A percentile compares a stretch with the other conserved stretches of the same genome.
These are phyloP conservation scores for Exophiala alcalophila DNA, from an alignment of 2,329 filamentous ascomycete genomes.

Conservation along the genomic window DNA sequence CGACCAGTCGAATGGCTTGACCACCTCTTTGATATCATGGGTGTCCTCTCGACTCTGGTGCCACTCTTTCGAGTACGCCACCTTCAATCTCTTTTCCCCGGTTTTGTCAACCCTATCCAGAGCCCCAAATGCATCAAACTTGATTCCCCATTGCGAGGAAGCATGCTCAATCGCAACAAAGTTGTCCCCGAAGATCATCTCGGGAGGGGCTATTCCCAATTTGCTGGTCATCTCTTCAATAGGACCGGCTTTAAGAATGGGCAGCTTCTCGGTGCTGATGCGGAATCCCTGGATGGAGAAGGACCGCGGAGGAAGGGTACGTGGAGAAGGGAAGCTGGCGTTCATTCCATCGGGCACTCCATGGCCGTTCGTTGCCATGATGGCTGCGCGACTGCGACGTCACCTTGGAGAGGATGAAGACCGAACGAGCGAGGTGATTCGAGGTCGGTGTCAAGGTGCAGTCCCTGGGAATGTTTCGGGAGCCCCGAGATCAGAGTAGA, in stretches of 20 bases:
- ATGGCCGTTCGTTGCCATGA: slow-evolving; percentile 28
- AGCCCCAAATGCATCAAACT: slow-evolving; percentile 82
- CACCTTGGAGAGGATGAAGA: background rate
- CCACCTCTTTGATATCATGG: slow-evolving; percentile 84
- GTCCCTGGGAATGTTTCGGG: no score
- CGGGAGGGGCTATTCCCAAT: slow-evolving; percentile 82
- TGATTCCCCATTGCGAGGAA: slow-evolving; percentile 72
- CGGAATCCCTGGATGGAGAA: slow-evolving; percentile 67
- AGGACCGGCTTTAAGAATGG: slow-evolving; percentile 86
- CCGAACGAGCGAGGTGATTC: background rate
- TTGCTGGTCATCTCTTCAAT: slow-evolving; percentile 80
- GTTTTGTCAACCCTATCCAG: slow-evolving; percentile 94
- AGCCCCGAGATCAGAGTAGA: no score
- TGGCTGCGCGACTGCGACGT: background rate
- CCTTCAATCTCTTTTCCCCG: slow-evolving; percentile 82
- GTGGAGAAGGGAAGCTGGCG: slow-evolving; percentile 53
- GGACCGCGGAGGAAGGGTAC: slow-evolving; percentile 49
- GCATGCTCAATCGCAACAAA: slow-evolving; percentile 70
- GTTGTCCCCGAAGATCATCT: slow-evolving; percentile 99
- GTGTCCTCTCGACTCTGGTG: slow-evolving; percentile 70
- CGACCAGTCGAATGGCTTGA: slow-evolving; percentile 97
- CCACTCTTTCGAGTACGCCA: slow-evolving; percentile 91
- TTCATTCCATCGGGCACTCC: slow-evolving; percentile 33
- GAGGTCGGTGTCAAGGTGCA: slow-evolving; percentile 3
- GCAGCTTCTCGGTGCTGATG: slow-evolving; percentile 81